Evolutionary conservation across 768 basidiomycete genomes (phyloP), one percentile per base, ranked within the genome.

Genomic region (Phallus indusiatus): DNA sequence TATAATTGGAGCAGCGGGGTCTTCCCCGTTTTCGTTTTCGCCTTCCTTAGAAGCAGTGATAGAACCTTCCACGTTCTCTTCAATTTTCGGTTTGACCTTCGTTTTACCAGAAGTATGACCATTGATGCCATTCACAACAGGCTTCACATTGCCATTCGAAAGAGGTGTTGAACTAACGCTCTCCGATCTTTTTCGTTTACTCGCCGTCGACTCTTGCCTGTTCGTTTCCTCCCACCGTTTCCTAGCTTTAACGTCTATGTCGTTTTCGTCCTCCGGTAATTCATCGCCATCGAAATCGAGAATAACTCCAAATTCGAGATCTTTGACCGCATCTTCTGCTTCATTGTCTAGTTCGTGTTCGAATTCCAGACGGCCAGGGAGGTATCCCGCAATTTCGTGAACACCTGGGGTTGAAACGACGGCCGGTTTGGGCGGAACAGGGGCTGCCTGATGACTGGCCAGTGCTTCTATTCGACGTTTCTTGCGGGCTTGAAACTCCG

Each of bases 261-360:
- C 91, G 62, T 85, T 82, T 62, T 85, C 85, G 64, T 90, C 91
- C 63, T 91, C 88, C 1, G 78, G 73, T 56, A 86, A 84, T 64
- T 86, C 76, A 66, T 90, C 90, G 1, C 95, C 96, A 1, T 88
- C 94, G 68, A 83, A 95, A 34, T 84, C 80, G 20, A 81, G 76
- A 61, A 91, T 91, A n/a, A 94, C 74, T 1, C 91, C 95, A 65
- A 97, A 97, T 68, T 98, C 94, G 63, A 99, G 77, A 68, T 97
- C 93, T 71, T 97, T 98, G 63, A 97, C 87, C 1, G 91, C 72
- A 66, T 94, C 87, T 69, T 99, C 95, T 0, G 95, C 95, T 54
- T 99, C 95, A 69, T 99, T 96, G 67, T 97, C 94, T 5, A 92
- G 74, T 71, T 99, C 95, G 65, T 94, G 94, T 68, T 99, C 95